A percentile compares a stretch with the other conserved stretches of the same genome.
Conservation (phyloP, 805 yeast genomes). For the Debaryomyces castellii region DNA sequence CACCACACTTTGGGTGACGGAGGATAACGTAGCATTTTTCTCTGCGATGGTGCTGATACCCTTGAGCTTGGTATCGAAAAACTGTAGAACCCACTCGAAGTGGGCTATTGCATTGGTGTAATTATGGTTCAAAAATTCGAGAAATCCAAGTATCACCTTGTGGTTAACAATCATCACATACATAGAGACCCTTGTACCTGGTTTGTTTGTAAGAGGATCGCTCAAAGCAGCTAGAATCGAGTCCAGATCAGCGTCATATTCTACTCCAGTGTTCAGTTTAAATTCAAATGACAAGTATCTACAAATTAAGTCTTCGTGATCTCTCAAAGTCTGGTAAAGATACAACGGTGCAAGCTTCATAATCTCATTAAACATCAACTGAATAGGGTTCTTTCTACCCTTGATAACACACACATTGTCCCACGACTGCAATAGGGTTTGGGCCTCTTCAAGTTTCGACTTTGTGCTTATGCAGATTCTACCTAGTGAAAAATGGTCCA, state of each 20-base stretch:
- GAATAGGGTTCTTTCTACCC: conserved; percentile 5
- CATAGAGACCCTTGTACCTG: neutral
- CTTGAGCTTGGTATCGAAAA: neutral
- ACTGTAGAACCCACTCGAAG: conserved; percentile 1
- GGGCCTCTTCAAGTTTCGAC: conserved; percentile 4
- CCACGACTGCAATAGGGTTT: conserved; percentile 1
- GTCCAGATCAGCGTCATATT: conserved; percentile 10
- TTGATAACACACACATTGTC: neutral
- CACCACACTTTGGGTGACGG: conserved; percentile 9
- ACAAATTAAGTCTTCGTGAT: conserved; percentile 2
- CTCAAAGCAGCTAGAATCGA: conserved; percentile 9
- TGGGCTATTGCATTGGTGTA: conserved; percentile 12
- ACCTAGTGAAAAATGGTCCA: conserved; percentile 19
- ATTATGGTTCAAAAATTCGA: conserved; percentile 12
- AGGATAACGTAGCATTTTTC: conserved; percentile 13
- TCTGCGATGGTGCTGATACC: conserved; percentile 5
- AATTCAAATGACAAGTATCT: conserved; percentile 9
- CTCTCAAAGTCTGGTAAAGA: conserved; percentile 10
- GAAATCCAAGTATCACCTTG: conserved; percentile 17
- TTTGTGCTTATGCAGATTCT: conserved; percentile 11
- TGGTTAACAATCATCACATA: conserved; percentile 13
- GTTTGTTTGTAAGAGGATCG: conserved; percentile 1
- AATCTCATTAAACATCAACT: conserved; percentile 10
- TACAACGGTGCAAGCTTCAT: conserved; percentile 14
- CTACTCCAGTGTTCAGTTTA: conserved; percentile 14